phyloP scores from a whole-genome alignment of 2,329 filamentous ascomycete genomes.

The Orbilia brochopaga region DNA sequence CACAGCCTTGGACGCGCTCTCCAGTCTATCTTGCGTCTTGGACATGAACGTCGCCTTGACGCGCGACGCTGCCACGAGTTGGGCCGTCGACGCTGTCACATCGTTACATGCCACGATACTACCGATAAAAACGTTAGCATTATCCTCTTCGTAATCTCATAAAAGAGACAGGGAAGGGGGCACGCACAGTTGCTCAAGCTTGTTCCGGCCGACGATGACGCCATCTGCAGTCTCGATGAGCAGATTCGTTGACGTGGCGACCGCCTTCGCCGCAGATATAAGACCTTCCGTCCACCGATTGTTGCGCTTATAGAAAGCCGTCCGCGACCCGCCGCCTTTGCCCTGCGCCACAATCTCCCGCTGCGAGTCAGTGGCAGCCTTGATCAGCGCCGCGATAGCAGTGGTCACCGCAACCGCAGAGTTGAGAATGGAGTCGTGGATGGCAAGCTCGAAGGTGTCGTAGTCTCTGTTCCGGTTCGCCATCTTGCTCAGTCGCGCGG shows the following conservation, averaged over 20 bases:
- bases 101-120: slow-evolving; percentile 93
- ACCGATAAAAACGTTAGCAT: slow-evolving; percentile 5
- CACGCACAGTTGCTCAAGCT: slow-evolving; percentile 78
- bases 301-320: slow-evolving; percentile 99
- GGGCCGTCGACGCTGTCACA: slow-evolving; percentile 92
- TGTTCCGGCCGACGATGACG: slow-evolving; percentile 88
- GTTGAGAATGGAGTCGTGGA: slow-evolving; percentile 92
- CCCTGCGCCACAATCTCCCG: slow-evolving; percentile 92
- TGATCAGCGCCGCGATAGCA: slow-evolving; percentile 91
- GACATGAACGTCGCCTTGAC: slow-evolving; percentile 99
- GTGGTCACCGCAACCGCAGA: slow-evolving; percentile 91
- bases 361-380: slow-evolving; percentile 89
- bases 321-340: slow-evolving; percentile 81
- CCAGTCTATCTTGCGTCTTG: slow-evolving; percentile 90
- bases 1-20: slow-evolving; percentile 90
- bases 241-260: slow-evolving; percentile 89
- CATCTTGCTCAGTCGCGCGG: slow-evolving; percentile 84
- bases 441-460: slow-evolving; percentile 93
- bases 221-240: slow-evolving; percentile 98
- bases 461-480: slow-evolving; percentile 97
- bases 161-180: background rate
- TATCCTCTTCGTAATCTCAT: background rate
- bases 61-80: slow-evolving; percentile 90
- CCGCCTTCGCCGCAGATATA: slow-evolving; percentile 95
- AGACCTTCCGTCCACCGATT: slow-evolving; percentile 98